These are phyloP conservation scores for Papiliotrema fonsecae DNA, from an alignment of 1,284 basidiomycete genomes.

Conservation along the genomic window DNA sequence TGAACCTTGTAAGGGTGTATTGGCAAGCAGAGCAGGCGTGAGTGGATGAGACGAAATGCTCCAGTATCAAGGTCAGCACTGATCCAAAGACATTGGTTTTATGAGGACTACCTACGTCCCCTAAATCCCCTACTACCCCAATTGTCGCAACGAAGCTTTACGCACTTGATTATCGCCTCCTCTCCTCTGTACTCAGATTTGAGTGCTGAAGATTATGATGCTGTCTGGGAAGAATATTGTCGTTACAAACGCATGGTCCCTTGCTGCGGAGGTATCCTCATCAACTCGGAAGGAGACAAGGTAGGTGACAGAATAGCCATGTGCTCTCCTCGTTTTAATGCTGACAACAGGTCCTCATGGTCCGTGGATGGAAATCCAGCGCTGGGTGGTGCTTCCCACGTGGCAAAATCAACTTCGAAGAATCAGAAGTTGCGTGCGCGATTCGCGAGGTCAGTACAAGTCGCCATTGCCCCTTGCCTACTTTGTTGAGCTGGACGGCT, in stretches of 20 bases:
- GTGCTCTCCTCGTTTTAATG: neutral
- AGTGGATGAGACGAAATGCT: slow-evolving; percentile 40
- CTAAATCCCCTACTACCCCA: slow-evolving; percentile 83
- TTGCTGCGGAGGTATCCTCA: slow-evolving; percentile 96
- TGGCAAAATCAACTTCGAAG: slow-evolving; percentile 96
- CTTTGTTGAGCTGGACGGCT: neutral
- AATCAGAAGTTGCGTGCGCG: slow-evolving; percentile 76
- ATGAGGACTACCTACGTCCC: slow-evolving; percentile 96
- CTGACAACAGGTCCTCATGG: slow-evolving; percentile 56
- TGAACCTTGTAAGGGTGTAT: slow-evolving; percentile 86
- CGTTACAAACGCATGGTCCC: slow-evolving; percentile 95
- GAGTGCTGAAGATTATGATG: slow-evolving; percentile 43
- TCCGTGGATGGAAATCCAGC: slow-evolving; percentile 95
- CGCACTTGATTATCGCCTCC: slow-evolving; percentile 74
- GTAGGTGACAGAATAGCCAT: slow-evolving; percentile 49
- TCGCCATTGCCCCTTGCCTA: neutral
- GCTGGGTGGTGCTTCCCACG: slow-evolving; percentile 98
- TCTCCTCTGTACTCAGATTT: slow-evolving; percentile 35
- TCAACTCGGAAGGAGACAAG: slow-evolving; percentile 89
- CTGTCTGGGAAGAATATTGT: slow-evolving; percentile 53
- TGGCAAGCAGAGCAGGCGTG: slow-evolving; percentile 99
- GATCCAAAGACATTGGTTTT: slow-evolving; percentile 90
- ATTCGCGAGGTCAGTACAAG: slow-evolving; percentile 70
- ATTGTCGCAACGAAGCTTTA: slow-evolving; percentile 85
- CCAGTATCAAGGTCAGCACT: slow-evolving; percentile 1